Evolutionary conservation across 2,329 filamentous ascomycete species (phyloP), one percentile per base, ranked within the genome.

Genomic region (Immersiporthe knoxdaviesiana): DNA sequence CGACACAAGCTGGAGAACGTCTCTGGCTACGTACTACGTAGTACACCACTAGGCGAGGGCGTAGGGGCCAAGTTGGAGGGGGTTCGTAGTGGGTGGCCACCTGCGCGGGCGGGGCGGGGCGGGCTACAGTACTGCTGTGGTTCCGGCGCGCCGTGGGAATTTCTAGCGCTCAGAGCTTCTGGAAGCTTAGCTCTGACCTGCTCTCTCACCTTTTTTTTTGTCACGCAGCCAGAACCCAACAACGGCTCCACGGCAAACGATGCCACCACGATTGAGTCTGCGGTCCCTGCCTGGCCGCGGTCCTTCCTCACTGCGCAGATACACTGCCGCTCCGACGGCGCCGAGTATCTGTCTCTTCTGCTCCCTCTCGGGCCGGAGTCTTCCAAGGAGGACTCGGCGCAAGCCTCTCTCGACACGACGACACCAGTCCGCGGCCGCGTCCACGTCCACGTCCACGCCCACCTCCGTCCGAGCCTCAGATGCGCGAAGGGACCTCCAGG

Each of bases 401-500:
- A 72, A 66, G 66, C 58, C 52, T 39, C 67, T 66, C 62, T 32
- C 50, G 61, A 47, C 73, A 47, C 73, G 71, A 61, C 74, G 75
- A 44, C 65, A 65, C 63, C 73, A 76, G 58, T 77, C 76, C 3
- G 75, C 76, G 30, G 24, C 71, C 47, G 66, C 69, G 16, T 0
- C 76, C 3, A 76, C 76, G 30, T 27, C 71, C 47, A 65, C 69
- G 16, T 0, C 63, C 58, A 8, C 63, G 60, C 32, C 41, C 27
- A 50, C 61, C 24, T 21, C n/a, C 50, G 39, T 37, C 37, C 52
- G 63, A 8, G 27, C 54, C 21, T 66, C 72, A 11, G 75, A 82
- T 68, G 76, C 82, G 18, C 82, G 85, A 54, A 74, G 80, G 67
- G 85, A 91, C 72, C 85, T 93, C 6, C 84, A 90, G 71, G 79